Evolutionary conservation across 495 filamentous ascomycete species (phyloP).

Genomic region (Hyaloscypha hepaticicola): DNA sequence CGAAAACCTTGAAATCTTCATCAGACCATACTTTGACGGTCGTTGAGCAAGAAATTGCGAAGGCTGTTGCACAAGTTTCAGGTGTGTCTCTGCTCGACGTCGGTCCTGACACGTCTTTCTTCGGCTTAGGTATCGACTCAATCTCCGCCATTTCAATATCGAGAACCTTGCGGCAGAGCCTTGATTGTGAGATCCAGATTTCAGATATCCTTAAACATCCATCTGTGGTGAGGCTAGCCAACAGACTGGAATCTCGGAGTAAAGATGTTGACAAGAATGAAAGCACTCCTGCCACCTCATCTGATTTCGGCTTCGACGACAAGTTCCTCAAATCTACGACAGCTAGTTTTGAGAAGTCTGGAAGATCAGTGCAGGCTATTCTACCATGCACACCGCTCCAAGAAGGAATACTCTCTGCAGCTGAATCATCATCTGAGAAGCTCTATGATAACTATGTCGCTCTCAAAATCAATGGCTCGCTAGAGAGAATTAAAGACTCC

Average conservation of each 20-base stretch:
- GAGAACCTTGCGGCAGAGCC: constrained; percentile 43
- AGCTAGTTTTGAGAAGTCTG: constrained; percentile 34
- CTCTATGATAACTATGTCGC: constrained; percentile 58
- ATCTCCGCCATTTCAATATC: constrained; percentile 74
- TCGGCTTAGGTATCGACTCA: constrained; percentile 73
- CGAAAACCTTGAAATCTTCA: constrained; percentile 21
- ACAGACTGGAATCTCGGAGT: constrained; percentile 8
- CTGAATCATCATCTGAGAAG: constrained; percentile 19
- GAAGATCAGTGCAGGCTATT: constrained; percentile 48
- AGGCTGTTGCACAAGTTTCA: constrained; percentile 49
- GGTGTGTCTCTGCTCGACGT: constrained; percentile 45
- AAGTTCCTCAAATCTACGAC: constrained; percentile 36
- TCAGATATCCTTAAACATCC: constrained; percentile 63
- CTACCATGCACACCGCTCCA: constrained; percentile 81
- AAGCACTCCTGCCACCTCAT: neutral
- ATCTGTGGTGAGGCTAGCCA: constrained; percentile 53
- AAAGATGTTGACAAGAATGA: neutral
- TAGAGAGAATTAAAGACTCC: constrained; percentile 39
- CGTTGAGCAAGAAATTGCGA: constrained; percentile 46
- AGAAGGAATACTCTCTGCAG: constrained; percentile 68
- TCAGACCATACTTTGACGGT: constrained; percentile 38
- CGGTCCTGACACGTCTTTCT: constrained; percentile 50
- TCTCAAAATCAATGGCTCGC: constrained; percentile 45
- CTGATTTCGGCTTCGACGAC: constrained; percentile 38
- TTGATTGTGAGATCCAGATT: constrained; percentile 50